Evolutionary conservation across 2,329 filamentous ascomycete species (phyloP).

Genomic region (Paraphaeosphaeria sporulosa): DNA sequence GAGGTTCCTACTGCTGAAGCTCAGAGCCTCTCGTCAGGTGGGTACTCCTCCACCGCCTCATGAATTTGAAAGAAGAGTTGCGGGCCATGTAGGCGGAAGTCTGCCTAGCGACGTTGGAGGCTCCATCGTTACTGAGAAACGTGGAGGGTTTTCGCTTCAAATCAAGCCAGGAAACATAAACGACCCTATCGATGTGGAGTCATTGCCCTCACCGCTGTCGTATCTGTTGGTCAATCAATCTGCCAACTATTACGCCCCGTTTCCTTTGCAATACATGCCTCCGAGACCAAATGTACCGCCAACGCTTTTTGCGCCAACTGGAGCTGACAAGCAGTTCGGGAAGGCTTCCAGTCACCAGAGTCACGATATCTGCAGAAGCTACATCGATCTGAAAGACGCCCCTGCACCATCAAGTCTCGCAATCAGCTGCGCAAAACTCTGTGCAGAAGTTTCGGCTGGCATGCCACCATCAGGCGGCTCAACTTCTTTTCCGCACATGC

Average conservation of each 20-base stretch:
- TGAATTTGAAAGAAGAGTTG: no score
- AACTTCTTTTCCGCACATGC: neutral
- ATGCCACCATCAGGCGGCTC: neutral
- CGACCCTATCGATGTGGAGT: conserved; percentile 36
- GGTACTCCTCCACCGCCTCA: neutral
- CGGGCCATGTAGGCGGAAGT: neutral
- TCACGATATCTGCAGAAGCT: conserved; percentile 27
- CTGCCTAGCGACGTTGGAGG: neutral
- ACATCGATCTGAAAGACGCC: conserved; percentile 18
- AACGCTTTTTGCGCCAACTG: conserved; percentile 15
- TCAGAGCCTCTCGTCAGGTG: neutral
- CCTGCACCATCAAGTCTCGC: conserved; percentile 7
- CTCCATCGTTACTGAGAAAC: neutral
- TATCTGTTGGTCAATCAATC: conserved; percentile 24
- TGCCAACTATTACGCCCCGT: conserved; percentile 14
- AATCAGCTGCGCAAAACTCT: neutral
- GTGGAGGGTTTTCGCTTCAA: neutral
- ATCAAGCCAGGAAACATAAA: conserved; percentile 23
- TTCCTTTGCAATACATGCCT: conserved; percentile 14
- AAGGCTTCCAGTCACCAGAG: conserved; percentile 24
- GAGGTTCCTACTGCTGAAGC: neutral
- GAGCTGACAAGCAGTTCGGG: conserved; percentile 12
- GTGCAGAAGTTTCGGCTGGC: neutral
- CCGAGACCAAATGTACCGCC: conserved; percentile 15
- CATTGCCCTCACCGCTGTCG: conserved; percentile 21